These are phyloP conservation scores for Quercus lobata DNA, from an alignment of 331 rosid genomes.

Conservation along the genomic window DNA sequence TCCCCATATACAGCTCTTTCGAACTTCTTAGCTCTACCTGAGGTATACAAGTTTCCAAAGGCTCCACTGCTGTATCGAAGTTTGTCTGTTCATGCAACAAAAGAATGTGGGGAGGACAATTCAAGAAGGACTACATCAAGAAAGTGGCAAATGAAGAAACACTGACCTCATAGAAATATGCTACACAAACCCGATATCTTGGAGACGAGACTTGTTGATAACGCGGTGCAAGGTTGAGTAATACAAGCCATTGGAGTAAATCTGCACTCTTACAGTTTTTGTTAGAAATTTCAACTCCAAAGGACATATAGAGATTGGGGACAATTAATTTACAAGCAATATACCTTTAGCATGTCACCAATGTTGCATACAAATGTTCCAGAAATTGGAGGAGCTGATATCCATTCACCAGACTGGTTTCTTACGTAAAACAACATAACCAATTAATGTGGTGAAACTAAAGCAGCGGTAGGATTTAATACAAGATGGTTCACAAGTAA, in stretches of 20 bases:
- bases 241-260: constrained; percentile 82
- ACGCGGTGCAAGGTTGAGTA: constrained; percentile 90
- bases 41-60: constrained; percentile 56
- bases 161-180: constrained; percentile 76
- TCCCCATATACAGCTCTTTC: constrained; percentile 77
- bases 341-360: constrained; percentile 95
- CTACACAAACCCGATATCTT: constrained; percentile 72
- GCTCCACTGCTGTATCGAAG: constrained; percentile 75
- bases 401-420: constrained; percentile 82
- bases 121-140: not conserved
- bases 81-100: constrained; percentile 56
- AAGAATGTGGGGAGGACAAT: not conserved
- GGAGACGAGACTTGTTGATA: constrained; percentile 46
- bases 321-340: not conserved
- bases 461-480: not conserved
- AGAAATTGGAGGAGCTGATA: constrained; percentile 85
- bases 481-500: not conserved
- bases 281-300: not conserved
- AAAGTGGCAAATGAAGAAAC: not conserved
- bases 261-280: constrained; percentile 36
- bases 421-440: constrained; percentile 60
- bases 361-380: constrained; percentile 85
- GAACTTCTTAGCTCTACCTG: constrained; percentile 50
- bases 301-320: not conserved
- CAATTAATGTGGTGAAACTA: constrained; percentile 7